These are phyloP conservation scores for Diaporthe caulivora DNA, from an alignment of 2,329 filamentous ascomycete genomes.

Conservation along the genomic window DNA sequence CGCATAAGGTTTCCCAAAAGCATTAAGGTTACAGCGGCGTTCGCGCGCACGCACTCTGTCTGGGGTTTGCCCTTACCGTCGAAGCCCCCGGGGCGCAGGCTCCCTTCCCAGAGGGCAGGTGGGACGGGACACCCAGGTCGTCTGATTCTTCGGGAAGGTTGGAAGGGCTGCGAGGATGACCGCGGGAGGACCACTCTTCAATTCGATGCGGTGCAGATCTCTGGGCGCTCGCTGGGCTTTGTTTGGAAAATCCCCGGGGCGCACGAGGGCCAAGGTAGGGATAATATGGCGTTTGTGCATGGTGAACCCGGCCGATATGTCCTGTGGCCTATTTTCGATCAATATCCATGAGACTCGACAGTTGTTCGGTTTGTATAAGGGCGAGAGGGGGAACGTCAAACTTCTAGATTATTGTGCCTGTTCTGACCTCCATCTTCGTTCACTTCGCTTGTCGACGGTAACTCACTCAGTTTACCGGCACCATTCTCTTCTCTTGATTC, in stretches of 20 bases:
- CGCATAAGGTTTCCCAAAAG: slow-evolving; percentile 19
- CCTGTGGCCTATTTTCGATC: slow-evolving; percentile 13
- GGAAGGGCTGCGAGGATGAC: slow-evolving; percentile 22
- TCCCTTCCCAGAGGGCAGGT: slow-evolving; percentile 18
- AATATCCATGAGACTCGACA: slow-evolving; percentile 24
- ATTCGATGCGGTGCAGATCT: slow-evolving; percentile 25
- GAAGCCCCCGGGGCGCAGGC: slow-evolving; percentile 3
- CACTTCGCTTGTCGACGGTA: slow-evolving; percentile 13
- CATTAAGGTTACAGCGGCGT: slow-evolving; percentile 24
- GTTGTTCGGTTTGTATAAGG: slow-evolving; percentile 20
- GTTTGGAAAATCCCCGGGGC: slow-evolving; percentile 13
- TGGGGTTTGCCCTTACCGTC: slow-evolving; percentile 22
- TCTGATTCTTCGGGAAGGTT: slow-evolving; percentile 29
- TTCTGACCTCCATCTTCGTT: background rate
- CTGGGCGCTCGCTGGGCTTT: slow-evolving; percentile 1
- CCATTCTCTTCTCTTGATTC: slow-evolving; percentile 29
- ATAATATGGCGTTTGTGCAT: background rate
- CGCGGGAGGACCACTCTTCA: slow-evolving; percentile 18
- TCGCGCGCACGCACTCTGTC: slow-evolving; percentile 18
- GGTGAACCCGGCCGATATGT: slow-evolving; percentile 23
- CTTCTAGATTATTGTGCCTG: background rate
- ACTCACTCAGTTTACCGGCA: slow-evolving; percentile 4
- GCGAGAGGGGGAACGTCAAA: slow-evolving; percentile 7
- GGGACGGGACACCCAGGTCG: slow-evolving; percentile 1
- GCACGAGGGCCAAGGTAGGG: slow-evolving; percentile 18